Base-by-base conservation (phyloP, 139 green algal species). In the Desmodesmus armatus region DNA sequence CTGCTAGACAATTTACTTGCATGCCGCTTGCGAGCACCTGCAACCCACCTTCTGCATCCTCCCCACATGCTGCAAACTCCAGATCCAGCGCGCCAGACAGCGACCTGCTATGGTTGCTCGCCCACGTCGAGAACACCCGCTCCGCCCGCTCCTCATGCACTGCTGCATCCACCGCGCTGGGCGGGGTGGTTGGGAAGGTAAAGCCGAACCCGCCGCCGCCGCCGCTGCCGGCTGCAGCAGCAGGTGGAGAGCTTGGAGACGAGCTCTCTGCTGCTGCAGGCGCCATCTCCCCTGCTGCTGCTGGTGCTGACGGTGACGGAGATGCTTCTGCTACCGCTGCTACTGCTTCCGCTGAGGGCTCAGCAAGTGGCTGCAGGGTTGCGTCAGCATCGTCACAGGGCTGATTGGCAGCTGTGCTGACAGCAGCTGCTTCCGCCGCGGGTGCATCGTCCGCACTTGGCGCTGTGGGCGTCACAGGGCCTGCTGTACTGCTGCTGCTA, bases 161-260 rank as follows among this genome's bases (percentile, higher is more conserved):
- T 35, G 55, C 60, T 6, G 71, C 83, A 47, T 74, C 63, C 23
- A 41, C 73, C 44, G 71, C 74, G 27, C 44, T 79, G 5, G 81
- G 86, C 41, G 87, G 86, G 0, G 89, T 90, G 3, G 89, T 73
- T 3, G 90, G 90, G 78, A 93, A 93, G 76, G 83, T 91, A 70
- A 91, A 93, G 21, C 85, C 87, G 44, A 84, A 84, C 3, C 78
- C 78, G n/a, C 39, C 41, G 25, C 79, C 41, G 5, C 47, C 47
- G 39, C 49, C 51, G 44, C 27, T 53, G 49, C 33, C 51, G 69
- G 72, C 65, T 72, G 71, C 70, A 78, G 69, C 29, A 29, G 82
- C 37, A 31, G 49, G 25, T 27, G 33, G 35, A 85, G 33, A 73
- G 27, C 69, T 53, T 53, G 69, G 55, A 31, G 82, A 41, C 0